phyloP scores from a whole-genome alignment of 2,329 filamentous ascomycete species.

The Blastomyces silverae region DNA sequence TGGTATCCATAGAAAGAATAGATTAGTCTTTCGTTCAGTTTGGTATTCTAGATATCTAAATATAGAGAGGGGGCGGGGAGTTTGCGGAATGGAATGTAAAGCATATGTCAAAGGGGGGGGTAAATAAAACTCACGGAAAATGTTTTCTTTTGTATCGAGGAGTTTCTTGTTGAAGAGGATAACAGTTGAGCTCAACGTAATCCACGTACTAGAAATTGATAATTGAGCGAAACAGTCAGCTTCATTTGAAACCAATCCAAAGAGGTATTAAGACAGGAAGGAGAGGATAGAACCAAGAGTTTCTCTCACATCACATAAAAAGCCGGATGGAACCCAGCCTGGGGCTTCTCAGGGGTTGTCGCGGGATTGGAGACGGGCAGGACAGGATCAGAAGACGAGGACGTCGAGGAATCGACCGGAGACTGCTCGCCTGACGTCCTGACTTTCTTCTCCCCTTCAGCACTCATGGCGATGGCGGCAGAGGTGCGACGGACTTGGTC shows the following conservation, averaged over 20 bases:
- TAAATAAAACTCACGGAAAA: constrained; percentile 58
- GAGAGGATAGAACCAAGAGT: neutral
- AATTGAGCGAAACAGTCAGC: neutral
- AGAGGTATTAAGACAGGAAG: neutral
- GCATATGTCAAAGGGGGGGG: neutral
- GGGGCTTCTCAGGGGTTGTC: constrained; percentile 62
- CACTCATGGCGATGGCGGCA: constrained; percentile 46
- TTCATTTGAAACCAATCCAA: neutral
- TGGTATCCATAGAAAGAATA: constrained; percentile 19
- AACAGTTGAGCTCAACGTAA: constrained; percentile 82
- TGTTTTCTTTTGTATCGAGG: constrained; percentile 62
- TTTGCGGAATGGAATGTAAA: neutral
- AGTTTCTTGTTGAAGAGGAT: constrained; percentile 99
- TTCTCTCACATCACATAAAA: constrained; percentile 64
- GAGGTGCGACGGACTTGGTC: constrained; percentile 41
- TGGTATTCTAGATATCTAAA: neutral
- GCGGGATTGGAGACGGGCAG: constrained; percentile 76
- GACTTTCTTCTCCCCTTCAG: constrained; percentile 66
- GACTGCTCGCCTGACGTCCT: constrained; percentile 68
- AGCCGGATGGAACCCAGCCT: constrained; percentile 65
- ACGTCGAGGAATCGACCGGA: constrained; percentile 20
- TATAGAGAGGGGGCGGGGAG: neutral
- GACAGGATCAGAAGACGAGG: constrained; percentile 38
- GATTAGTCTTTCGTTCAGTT: neutral
- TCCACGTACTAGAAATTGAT: constrained; percentile 64